Percentiles rank a stretch among this genome's conserved stretches.
Conservation (phyloP, 768 basidiomycete species). For the Termitomyces sp. region DNA sequence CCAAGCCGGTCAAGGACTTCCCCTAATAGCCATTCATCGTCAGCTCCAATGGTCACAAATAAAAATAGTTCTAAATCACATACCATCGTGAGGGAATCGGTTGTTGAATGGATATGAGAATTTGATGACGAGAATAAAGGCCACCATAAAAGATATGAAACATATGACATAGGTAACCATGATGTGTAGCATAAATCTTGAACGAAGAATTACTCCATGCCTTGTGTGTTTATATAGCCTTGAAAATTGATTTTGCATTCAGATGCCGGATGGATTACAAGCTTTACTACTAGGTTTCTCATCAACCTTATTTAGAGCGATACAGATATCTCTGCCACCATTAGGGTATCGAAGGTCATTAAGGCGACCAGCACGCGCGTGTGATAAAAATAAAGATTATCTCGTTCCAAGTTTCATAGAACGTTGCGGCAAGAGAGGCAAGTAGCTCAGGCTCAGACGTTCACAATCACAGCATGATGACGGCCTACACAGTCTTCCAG, state of each 20-base stretch:
- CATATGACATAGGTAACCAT: neutral
- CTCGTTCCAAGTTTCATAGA: neutral
- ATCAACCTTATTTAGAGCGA: neutral
- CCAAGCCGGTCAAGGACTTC: neutral
- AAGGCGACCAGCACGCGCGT: too few relatives aligned
- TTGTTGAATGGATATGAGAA: neutral
- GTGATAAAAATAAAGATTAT: neutral
- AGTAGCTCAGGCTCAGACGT: neutral
- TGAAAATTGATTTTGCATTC: neutral
- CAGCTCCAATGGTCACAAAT: neutral
- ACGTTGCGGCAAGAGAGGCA: neutral
- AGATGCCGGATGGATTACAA: neutral
- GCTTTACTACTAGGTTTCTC: neutral
- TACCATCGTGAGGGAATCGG: neutral
- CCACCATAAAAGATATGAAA: neutral
- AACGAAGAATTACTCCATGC: neutral
- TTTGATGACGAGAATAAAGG: neutral
- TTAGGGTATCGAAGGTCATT: neutral
- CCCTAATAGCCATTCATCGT: neutral
- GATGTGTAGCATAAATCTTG: neutral
- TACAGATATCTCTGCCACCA: neutral
- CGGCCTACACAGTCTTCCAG: neutral
- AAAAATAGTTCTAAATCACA: neutral
- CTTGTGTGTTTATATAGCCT: neutral
- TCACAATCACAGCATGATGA: neutral